Evolutionary conservation across 2,329 filamentous ascomycete species (phyloP).

Genomic region (Phialophora verrucosa): DNA sequence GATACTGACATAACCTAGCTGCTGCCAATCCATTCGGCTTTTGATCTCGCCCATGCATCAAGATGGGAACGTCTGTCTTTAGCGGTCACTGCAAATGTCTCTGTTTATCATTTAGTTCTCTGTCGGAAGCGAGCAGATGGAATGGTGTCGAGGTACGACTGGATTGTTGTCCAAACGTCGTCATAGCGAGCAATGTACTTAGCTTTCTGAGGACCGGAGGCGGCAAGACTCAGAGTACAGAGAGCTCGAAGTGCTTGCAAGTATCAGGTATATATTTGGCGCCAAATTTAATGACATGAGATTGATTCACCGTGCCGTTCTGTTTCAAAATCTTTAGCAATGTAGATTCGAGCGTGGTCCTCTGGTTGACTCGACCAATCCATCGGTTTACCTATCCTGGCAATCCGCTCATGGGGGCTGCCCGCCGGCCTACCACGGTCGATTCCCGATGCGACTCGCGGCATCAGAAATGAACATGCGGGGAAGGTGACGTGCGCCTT

Average conservation of each 20-base stretch:
- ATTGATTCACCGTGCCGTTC: conserved; percentile 1
- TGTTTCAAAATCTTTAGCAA: not conserved
- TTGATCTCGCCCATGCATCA: conserved; percentile 7
- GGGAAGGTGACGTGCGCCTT: not conserved
- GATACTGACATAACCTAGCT: conserved; percentile 26
- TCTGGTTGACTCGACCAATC: too few relatives aligned
- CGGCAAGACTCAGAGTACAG: conserved; percentile 14
- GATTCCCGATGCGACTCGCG: not conserved
- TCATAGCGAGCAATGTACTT: conserved; percentile 10
- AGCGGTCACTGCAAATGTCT: not conserved
- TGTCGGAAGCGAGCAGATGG: not conserved
- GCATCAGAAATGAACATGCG: conserved; percentile 1
- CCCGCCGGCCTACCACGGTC: not conserved
- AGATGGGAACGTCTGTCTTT: not conserved
- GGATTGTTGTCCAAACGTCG: not conserved
- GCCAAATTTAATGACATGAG: conserved; percentile 28
- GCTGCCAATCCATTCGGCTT: conserved; percentile 36
- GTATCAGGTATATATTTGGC: conserved; percentile 29
- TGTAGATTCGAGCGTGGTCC: not conserved
- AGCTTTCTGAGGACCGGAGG: not conserved
- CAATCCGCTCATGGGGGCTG: not conserved
- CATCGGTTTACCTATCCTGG: not conserved
- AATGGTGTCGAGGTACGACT: not conserved
- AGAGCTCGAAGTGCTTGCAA: conserved; percentile 13
- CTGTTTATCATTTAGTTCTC: not conserved